Evolutionary conservation across 164 flowering plant genomes (phyloP), one percentile per base, ranked within the genome.

Genomic region (Stephania japonica): DNA sequence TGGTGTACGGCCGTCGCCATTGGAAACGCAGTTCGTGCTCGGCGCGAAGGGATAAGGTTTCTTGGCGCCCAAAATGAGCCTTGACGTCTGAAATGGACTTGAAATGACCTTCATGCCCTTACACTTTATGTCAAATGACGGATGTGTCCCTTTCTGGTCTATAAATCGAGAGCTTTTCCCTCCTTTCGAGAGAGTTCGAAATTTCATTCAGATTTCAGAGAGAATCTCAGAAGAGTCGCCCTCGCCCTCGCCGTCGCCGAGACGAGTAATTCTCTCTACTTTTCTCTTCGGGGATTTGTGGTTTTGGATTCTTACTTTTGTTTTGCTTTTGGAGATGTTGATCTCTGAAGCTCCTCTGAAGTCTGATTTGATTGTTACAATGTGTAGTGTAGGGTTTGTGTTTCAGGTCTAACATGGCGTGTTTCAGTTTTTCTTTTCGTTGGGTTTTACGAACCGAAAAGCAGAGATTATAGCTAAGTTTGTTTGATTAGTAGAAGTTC

Each of bases 1-100:
- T 78, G 79, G 64, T 75, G 47, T 61, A 72, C 69, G 44, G 50
- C 67, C 44, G 68, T 69, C 27, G 79, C 69, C 79, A 76, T 72
- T n/a, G 7, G 7, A 59, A 9, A 5, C 4, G 64, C 63, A 6
- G 7, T 14, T 56, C 23, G 63, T 18, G 63, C 7, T 56, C 63
- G 8, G 67, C 3, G 67, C 49, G 59, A 69, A 21, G 73, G 38
- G 73, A 71, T 71, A 56, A 71, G 66, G 73, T 38, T 25, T 59
- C 41, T 14, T 59, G 73, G 73, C 65, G 47, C 73, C 16, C 44
- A 41, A 18, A 38, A 49, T 26, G 0, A 14, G 50, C n/a, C 27
- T 13, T 18, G 18, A 56, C 7, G 18, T 44, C 3, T 56, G 6
- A 56, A 23, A 18, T 19, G 62, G 6, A 5, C 21, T 19, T 56